Conservation (phyloP, 2,329 filamentous ascomycete genomes). For the Pyrenochaeta sp. region DNA sequence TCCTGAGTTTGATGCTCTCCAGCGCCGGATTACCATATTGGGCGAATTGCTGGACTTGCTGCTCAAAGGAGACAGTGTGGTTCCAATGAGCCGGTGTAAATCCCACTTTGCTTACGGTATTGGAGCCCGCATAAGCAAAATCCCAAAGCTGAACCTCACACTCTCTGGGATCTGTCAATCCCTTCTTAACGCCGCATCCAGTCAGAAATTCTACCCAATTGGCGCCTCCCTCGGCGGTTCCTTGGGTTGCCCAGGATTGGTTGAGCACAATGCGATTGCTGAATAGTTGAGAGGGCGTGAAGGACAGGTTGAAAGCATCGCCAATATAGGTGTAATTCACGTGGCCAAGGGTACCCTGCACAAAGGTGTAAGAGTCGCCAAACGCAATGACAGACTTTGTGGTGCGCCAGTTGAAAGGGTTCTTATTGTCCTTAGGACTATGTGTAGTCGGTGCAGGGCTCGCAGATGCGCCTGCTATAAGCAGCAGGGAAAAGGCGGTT, state of each 20-base stretch:
- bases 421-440: background rate
- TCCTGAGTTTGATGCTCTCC: constrained; percentile 32
- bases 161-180: constrained; percentile 52
- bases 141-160: constrained; percentile 62
- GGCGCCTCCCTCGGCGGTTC: constrained; percentile 58
- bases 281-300: constrained; percentile 54
- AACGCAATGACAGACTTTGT: constrained; percentile 52
- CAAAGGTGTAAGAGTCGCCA: constrained; percentile 61
- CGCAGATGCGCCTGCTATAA: constrained; percentile 4
- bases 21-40: constrained; percentile 55
- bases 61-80: constrained; percentile 58
- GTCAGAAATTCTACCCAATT: constrained; percentile 65
- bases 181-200: constrained; percentile 56
- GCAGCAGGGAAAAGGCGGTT: constrained; percentile 1
- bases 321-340: constrained; percentile 64
- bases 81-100: constrained; percentile 59
- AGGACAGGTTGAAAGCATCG: constrained; percentile 58
- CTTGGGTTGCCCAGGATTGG: constrained; percentile 50
- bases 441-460: constrained; percentile 1
- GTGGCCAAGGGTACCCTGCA: constrained; percentile 61
- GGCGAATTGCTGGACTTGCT: constrained; percentile 60
- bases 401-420: constrained; percentile 23
- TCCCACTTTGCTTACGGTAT: constrained; percentile 51
- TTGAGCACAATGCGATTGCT: constrained; percentile 61
- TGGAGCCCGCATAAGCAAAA: constrained; percentile 63